A percentile compares a stretch with the other conserved stretches of the same genome.
phyloP scores from a whole-genome alignment of 176 grass and related monocot genomes.

The Eremochloa ophiuroides region DNA sequence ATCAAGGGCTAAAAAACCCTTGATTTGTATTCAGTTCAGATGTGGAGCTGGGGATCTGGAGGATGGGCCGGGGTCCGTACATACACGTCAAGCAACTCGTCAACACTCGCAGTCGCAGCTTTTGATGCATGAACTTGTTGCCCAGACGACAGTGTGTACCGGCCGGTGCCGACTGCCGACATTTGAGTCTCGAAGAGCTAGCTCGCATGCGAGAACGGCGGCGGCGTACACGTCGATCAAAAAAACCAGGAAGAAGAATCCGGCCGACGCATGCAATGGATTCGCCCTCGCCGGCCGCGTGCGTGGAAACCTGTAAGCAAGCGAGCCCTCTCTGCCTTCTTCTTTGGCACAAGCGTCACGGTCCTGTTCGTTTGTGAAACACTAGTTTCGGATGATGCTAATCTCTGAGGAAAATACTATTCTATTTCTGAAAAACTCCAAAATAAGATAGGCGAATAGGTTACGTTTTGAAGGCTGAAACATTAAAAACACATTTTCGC shows the following conservation, averaged over 20 bases:
- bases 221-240: not conserved
- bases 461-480: too few relatives aligned
- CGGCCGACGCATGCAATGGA: not conserved
- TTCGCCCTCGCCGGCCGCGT: not conserved
- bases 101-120: not conserved
- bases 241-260: not conserved
- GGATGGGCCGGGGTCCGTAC: not conserved
- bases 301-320: not conserved
- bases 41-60: too few relatives aligned
- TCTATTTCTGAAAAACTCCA: too few relatives aligned
- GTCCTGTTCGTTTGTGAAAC: too few relatives aligned
- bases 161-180: not conserved
- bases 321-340: not conserved
- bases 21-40: not conserved
- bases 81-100: not conserved
- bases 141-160: not conserved
- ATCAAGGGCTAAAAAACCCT: not conserved
- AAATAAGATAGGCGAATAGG: too few relatives aligned
- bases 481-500: too few relatives aligned
- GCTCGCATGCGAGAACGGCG: not conserved
- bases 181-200: not conserved
- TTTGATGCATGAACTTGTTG: not conserved
- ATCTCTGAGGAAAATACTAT: too few relatives aligned
- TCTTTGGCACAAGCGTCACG: too few relatives aligned
- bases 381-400: too few relatives aligned